A percentile compares a stretch with the other conserved stretches of the same genome.
Evolutionary conservation across 2,329 filamentous ascomycete species (phyloP).

Genomic region (Cladosporium sp.): DNA sequence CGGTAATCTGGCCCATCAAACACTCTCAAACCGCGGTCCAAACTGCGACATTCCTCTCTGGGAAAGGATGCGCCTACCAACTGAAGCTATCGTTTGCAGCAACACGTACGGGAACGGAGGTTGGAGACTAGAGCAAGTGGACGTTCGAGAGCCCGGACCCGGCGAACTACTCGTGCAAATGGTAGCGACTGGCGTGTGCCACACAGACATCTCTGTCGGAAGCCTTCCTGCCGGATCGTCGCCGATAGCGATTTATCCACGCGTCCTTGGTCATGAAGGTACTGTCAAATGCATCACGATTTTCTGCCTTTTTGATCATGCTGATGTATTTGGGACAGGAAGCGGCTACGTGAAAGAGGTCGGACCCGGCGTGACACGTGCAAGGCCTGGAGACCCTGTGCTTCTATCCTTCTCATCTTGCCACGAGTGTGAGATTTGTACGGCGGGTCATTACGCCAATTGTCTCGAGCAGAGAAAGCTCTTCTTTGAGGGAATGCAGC

Average conservation of each 20-base stretch:
- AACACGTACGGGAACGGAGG: slow-evolving; percentile 30
- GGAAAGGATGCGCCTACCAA: no score
- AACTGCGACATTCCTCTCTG: no score
- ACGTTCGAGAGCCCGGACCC: slow-evolving; percentile 29
- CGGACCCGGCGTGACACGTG: no score
- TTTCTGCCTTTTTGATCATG: not conserved
- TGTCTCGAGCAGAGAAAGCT: slow-evolving; percentile 42
- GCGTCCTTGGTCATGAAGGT: slow-evolving; percentile 51
- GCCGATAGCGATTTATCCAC: slow-evolving; percentile 38
- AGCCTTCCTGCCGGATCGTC: slow-evolving; percentile 29
- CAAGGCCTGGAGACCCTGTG: no score
- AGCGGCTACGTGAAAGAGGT: no score
- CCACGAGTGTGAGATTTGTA: slow-evolving; percentile 42
- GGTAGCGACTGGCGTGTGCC: slow-evolving; percentile 49
- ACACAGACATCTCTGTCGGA: slow-evolving; percentile 47
- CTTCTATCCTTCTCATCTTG: slow-evolving; percentile 44
- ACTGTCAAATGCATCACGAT: not conserved
- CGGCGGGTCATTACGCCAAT: slow-evolving; percentile 39
- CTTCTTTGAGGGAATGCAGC: slow-evolving; percentile 32
- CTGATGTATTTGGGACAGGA: slow-evolving; percentile 25
- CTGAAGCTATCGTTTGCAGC: slow-evolving; percentile 33
- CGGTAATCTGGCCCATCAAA: no score
- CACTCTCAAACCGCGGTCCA: no score
- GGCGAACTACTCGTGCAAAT: slow-evolving; percentile 50
- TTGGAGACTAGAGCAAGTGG: slow-evolving; percentile 36